Evolutionary conservation across 441 rosid species (phyloP).

Genomic region (Arabidopsis lyrata): DNA sequence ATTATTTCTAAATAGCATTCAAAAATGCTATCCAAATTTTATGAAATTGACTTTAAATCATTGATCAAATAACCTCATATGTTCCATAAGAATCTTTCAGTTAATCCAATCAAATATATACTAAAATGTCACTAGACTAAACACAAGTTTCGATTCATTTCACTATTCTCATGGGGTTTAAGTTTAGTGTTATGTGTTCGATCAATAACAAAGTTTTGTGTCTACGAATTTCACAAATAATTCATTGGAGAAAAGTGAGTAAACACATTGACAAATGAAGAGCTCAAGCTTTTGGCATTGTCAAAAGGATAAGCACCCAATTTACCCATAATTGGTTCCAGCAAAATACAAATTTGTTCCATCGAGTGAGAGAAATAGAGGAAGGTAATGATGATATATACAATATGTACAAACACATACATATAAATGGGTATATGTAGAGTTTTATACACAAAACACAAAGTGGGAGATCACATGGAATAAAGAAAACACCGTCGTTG

Average conservation of each 20-base stretch:
- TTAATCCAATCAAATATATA: too few relatives aligned
- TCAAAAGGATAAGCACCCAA: constrained; percentile 43
- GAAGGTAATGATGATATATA: constrained; percentile 40
- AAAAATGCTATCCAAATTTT: too few relatives aligned
- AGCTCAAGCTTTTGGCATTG: constrained; percentile 23
- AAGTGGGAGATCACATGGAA: constrained; percentile 42
- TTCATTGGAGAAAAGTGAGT: constrained; percentile 4
- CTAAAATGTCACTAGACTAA: too few relatives aligned
- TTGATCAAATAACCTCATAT: too few relatives aligned
- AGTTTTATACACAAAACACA: constrained; percentile 35
- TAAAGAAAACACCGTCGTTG: constrained; percentile 41
- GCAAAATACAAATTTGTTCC: constrained; percentile 39
- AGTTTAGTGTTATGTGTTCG: background rate
- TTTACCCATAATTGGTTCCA: constrained; percentile 39
- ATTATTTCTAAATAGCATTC: constrained; percentile 2
- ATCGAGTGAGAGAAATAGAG: constrained; percentile 21
- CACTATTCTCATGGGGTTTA: constrained; percentile 1
- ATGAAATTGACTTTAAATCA: too few relatives aligned
- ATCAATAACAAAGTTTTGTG: background rate
- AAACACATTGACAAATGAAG: constrained; percentile 39
- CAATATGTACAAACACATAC: constrained; percentile 11
- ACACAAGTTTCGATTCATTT: too few relatives aligned
- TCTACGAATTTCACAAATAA: background rate
- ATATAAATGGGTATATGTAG: constrained; percentile 18
- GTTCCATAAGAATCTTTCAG: too few relatives aligned